Base-by-base conservation (phyloP, 2,329 filamentous ascomycete genomes). In the Alternaria sp. region DNA sequence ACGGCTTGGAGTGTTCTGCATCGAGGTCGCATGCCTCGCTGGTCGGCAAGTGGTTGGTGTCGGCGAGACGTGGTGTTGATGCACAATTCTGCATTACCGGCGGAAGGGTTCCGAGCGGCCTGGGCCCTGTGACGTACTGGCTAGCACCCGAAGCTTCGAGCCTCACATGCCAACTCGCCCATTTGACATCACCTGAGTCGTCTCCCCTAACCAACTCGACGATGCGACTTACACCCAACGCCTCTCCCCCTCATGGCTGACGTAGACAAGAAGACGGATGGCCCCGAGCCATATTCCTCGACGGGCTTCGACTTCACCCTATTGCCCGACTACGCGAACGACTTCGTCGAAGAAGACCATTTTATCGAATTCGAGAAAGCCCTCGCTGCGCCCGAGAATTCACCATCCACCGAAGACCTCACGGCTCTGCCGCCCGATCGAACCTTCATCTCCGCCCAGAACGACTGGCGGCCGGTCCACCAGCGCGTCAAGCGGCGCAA, bases 391-490 rank as follows among this genome's bases (percentile, higher is more conserved):
- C 93, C 94, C 0, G 93, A 96, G 65, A 88, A 88, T 1, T 86
- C 90, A 44, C 89, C 91, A 36, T 89, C 86, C 12, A 84, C 87
- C 52, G 81, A 86, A 52, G 89, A 91, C 79, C 82, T 77, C 46
- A 74, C 81, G 54, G 67, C 78, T 74, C 64, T 84, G 70, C 67
- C 83, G 81, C 76, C 81, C 74, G 63, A 81, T 77, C 71, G 69
- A 15, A 67, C 88, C 54, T 93, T 94, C 77, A 93, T 98, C 73
- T 92, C 93, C 4, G 95, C 96, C 44, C 89, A 96, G 76, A 97
- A 97, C 79, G 96, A 99, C 83, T 99, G 96, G 96, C 90, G 92
- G 15, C 96, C 96, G 0, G 88, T 98, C 12, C 90, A 91, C 70
- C 88, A 95, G 76, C 89, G 87, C 61, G 86, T 94, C 21, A 84